A percentile compares a stretch with the other conserved stretches of the same genome.
phyloP scores from a whole-genome alignment of 805 yeast species.

The Saccharomycopsis sp. region DNA sequence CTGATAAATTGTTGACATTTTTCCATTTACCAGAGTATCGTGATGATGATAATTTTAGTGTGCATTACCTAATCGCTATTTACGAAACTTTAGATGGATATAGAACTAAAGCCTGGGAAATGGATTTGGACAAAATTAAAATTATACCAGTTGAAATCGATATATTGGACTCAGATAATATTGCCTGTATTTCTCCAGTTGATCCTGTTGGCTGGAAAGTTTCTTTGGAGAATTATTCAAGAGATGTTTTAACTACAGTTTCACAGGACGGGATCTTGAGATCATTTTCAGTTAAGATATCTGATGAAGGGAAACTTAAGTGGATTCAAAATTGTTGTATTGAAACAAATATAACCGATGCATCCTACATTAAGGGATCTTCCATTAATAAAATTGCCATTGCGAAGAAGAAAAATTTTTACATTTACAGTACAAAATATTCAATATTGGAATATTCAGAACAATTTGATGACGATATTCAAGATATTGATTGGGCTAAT shows the following conservation, averaged over 20 bases:
- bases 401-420: slow-evolving; percentile 47
- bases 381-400: slow-evolving; percentile 71
- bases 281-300: slow-evolving; percentile 38
- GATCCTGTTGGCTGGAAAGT: slow-evolving; percentile 61
- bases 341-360: slow-evolving; percentile 47
- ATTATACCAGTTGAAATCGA: slow-evolving; percentile 32
- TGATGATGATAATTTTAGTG: slow-evolving; percentile 22
- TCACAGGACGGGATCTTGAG: slow-evolving; percentile 43
- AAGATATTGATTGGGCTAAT: slow-evolving; percentile 86
- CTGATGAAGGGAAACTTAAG: slow-evolving; percentile 25
- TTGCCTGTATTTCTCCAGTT: slow-evolving; percentile 46
- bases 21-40: slow-evolving; percentile 18
- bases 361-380: slow-evolving; percentile 61
- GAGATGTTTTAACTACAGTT: slow-evolving; percentile 53
- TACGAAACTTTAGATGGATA: slow-evolving; percentile 30
- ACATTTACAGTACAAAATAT: slow-evolving; percentile 75
- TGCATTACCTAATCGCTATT: slow-evolving; percentile 46
- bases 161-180: slow-evolving; percentile 30
- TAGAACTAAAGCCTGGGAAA: slow-evolving; percentile 37
- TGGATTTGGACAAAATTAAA: slow-evolving; percentile 24
- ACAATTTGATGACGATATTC: slow-evolving; percentile 35
- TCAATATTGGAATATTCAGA: slow-evolving; percentile 62
- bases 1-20: slow-evolving; percentile 7
- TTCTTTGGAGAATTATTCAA: slow-evolving; percentile 28
- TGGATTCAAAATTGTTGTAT: slow-evolving; percentile 51